phyloP scores from a whole-genome alignment of 2,329 filamentous ascomycete genomes.

The Nothophaeocryptopus gaeumannii region DNA sequence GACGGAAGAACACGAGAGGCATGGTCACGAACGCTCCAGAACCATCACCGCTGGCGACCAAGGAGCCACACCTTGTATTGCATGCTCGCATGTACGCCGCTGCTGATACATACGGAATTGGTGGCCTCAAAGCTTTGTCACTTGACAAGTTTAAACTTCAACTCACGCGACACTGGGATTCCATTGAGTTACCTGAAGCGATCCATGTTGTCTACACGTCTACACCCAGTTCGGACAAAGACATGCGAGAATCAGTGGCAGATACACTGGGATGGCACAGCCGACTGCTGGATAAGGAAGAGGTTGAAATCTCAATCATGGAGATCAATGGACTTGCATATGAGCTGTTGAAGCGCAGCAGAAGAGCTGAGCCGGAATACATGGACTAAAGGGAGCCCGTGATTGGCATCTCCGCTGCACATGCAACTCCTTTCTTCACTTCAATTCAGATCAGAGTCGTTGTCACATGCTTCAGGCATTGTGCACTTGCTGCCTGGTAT shows the following conservation, averaged over 20 bases:
- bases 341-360: constrained; percentile 27
- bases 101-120: constrained; percentile 26
- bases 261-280: constrained; percentile 28
- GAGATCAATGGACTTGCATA: constrained; percentile 32
- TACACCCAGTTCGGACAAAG: constrained; percentile 31
- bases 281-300: constrained; percentile 25
- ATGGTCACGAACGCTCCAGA: constrained; percentile 19
- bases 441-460: too few relatives aligned
- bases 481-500: too few relatives aligned
- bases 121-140: constrained; percentile 25
- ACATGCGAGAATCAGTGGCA: constrained; percentile 32
- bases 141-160: constrained; percentile 29
- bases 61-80: constrained; percentile 20
- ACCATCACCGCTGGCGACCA: constrained; percentile 24
- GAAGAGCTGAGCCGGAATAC: constrained; percentile 23
- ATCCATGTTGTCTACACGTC: constrained; percentile 30
- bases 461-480: too few relatives aligned
- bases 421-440: too few relatives aligned
- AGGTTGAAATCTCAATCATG: constrained; percentile 29
- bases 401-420: not conserved
- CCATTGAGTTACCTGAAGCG: constrained; percentile 30
- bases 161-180: constrained; percentile 26
- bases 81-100: constrained; percentile 30
- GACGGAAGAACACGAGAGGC: constrained; percentile 12
- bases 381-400: constrained; percentile 5